Percentiles rank a stretch among this genome's conserved stretches.
phyloP scores from a whole-genome alignment of 2,329 filamentous ascomycete genomes.

The Fusarium redolens region DNA sequence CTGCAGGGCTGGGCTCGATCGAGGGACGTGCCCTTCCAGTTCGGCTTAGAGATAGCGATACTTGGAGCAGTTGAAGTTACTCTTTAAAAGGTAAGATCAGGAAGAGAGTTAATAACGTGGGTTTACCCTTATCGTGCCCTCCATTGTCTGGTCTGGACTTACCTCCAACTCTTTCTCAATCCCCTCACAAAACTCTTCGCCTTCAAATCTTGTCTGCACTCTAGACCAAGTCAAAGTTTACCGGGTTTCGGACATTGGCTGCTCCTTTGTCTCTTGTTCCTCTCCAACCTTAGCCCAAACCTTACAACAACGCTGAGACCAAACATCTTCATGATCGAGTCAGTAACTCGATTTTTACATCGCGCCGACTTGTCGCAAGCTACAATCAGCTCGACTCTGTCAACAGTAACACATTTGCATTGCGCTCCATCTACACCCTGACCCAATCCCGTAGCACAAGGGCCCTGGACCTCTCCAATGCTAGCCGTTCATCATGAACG shows the following conservation, averaged over 20 bases:
- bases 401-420: constrained; percentile 6
- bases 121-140: constrained; percentile 38
- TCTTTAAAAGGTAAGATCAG: constrained; percentile 24
- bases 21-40: constrained; percentile 43
- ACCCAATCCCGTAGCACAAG: constrained; percentile 3
- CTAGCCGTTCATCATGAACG: constrained; percentile 59
- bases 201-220: constrained; percentile 5
- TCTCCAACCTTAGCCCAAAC: constrained; percentile 35
- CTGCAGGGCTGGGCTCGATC: constrained; percentile 31
- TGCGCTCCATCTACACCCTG: constrained; percentile 2
- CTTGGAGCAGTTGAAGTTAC: constrained; percentile 20
- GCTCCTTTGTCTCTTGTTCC: constrained; percentile 27
- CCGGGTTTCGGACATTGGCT: constrained; percentile 17
- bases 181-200: constrained; percentile 19
- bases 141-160: constrained; percentile 25
- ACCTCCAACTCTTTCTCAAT: constrained; percentile 15
- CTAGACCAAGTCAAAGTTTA: constrained; percentile 33
- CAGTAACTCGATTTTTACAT: constrained; percentile 29
- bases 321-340: constrained; percentile 38
- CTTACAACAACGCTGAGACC: constrained; percentile 28
- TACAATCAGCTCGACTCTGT: constrained; percentile 13
- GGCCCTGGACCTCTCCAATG: constrained; percentile 8
- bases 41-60: constrained; percentile 33
- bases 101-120: constrained; percentile 40
- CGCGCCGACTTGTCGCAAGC: constrained; percentile 18